Evolutionary conservation across 1,139 yeast species (phyloP).

Genomic region (Protomyces inouyei): DNA sequence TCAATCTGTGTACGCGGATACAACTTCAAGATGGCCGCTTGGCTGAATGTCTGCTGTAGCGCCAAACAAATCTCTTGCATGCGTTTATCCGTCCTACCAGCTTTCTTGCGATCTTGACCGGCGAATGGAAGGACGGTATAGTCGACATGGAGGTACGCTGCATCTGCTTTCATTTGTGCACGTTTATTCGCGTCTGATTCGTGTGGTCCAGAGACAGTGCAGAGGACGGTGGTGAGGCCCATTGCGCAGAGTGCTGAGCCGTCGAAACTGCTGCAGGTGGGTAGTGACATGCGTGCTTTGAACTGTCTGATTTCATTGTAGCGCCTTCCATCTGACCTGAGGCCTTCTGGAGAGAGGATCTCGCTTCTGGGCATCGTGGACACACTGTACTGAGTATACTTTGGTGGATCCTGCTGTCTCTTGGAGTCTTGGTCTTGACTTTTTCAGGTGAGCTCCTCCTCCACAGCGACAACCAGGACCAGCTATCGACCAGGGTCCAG

Average conservation of each 20-base stretch:
- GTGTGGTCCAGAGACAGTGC: constrained; percentile 83
- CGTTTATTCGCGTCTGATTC: constrained; percentile 54
- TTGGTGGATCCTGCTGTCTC: not conserved
- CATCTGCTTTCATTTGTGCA: constrained; percentile 37
- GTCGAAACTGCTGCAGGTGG: constrained; percentile 66
- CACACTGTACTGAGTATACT: not conserved
- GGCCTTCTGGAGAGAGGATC: constrained; percentile 88
- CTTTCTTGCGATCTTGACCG: constrained; percentile 56
- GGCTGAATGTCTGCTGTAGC: constrained; percentile 72
- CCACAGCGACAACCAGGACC: not conserved
- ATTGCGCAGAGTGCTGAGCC: constrained; percentile 91
- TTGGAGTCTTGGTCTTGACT: not conserved
- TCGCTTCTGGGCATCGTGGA: constrained; percentile 42
- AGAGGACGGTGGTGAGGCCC: constrained; percentile 85
- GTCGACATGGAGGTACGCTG: constrained; percentile 60
- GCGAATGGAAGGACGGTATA: constrained; percentile 77
- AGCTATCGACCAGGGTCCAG: no score
- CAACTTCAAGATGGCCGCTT: constrained; percentile 66
- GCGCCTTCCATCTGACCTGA: constrained; percentile 81
- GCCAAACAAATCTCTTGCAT: constrained; percentile 71
- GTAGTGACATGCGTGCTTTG: constrained; percentile 76
- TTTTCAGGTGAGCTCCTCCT: not conserved
- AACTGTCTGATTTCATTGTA: constrained; percentile 88
- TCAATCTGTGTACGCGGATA: constrained; percentile 80
- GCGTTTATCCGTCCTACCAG: constrained; percentile 57